A percentile compares a stretch with the other conserved stretches of the same genome.
Evolutionary conservation across 805 yeast species (phyloP).

Genomic region (Saccharomycopsis babjevae): DNA sequence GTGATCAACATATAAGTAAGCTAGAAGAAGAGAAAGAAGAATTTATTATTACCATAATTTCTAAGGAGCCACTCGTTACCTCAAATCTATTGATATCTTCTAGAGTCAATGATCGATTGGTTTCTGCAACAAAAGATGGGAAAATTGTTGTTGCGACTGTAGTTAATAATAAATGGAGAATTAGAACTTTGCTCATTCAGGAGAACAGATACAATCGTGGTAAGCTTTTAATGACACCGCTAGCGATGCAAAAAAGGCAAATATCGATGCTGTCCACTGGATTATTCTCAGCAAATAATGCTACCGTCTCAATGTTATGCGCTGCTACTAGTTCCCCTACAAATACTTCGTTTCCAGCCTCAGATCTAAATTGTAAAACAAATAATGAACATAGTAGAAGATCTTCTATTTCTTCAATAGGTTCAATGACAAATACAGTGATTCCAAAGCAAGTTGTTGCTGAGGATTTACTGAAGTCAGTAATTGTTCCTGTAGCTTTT

Average conservation of each 20-base stretch:
- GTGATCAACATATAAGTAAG: neutral
- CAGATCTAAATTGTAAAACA: neutral
- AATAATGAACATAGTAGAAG: neutral
- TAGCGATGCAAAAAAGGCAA: constrained; percentile 25
- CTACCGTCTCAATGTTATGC: neutral
- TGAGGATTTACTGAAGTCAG: constrained; percentile 22
- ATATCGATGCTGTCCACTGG: constrained; percentile 1
- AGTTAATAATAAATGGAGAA: constrained; percentile 57
- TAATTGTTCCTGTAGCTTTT: constrained; percentile 50
- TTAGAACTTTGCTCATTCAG: constrained; percentile 39
- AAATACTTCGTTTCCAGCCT: neutral
- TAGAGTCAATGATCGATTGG: constrained; percentile 62
- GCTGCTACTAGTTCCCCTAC: neutral
- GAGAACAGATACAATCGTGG: constrained; percentile 39
- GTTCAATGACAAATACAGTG: constrained; percentile 10
- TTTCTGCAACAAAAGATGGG: constrained; percentile 41
- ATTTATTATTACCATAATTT: constrained; percentile 25
- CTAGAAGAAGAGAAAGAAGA: neutral
- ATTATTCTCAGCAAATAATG: neutral
- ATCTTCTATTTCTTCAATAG: constrained; percentile 14
- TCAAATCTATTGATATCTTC: constrained; percentile 57
- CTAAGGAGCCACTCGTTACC: constrained; percentile 30
- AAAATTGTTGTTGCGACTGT: constrained; percentile 52
- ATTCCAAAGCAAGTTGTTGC: constrained; percentile 7
- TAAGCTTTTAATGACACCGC: constrained; percentile 30